These are phyloP conservation scores for Tanacetum coccineum DNA, from an alignment of 129 eudicot genomes.

Conservation along the genomic window DNA sequence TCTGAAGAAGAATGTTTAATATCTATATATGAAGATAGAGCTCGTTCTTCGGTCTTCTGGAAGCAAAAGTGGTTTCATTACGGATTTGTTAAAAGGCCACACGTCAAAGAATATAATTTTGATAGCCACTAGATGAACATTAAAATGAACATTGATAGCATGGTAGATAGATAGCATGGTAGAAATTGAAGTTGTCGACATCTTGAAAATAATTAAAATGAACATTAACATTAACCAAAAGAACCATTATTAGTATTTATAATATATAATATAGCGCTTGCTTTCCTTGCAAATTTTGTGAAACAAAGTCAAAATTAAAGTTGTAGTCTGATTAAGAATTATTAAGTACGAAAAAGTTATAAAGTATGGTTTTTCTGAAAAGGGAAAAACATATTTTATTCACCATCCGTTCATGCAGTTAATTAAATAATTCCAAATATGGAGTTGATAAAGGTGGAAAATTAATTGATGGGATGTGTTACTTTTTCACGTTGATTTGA, in stretches of 20 bases:
- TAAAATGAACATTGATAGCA: too few species aligned
- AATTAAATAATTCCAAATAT: not conserved
- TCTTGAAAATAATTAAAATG: too few species aligned
- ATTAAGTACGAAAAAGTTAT: not conserved
- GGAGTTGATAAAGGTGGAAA: conserved; percentile 13
- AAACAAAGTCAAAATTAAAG: conserved; percentile 24
- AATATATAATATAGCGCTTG: not conserved
- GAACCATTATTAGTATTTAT: not conserved
- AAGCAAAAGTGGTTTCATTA: too few species aligned
- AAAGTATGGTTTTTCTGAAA: not conserved
- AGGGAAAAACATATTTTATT: conserved; percentile 10
- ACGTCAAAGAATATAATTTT: too few species aligned
- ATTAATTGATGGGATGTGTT: conserved; percentile 36
- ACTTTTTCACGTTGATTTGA: conserved; percentile 14
- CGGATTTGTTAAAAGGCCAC: too few species aligned
- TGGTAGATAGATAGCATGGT: too few species aligned
- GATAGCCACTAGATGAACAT: too few species aligned
- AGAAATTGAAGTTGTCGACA: too few species aligned
- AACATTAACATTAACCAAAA: not conserved
- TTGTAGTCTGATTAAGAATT: not conserved
- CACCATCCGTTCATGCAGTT: conserved; percentile 7
- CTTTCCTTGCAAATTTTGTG: not conserved
- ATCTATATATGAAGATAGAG: too few species aligned
- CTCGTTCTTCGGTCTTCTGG: not conserved
- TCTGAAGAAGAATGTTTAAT: too few species aligned